Conservation (phyloP, 495 filamentous ascomycete genomes). For the Penicillium bialowiezense region DNA sequence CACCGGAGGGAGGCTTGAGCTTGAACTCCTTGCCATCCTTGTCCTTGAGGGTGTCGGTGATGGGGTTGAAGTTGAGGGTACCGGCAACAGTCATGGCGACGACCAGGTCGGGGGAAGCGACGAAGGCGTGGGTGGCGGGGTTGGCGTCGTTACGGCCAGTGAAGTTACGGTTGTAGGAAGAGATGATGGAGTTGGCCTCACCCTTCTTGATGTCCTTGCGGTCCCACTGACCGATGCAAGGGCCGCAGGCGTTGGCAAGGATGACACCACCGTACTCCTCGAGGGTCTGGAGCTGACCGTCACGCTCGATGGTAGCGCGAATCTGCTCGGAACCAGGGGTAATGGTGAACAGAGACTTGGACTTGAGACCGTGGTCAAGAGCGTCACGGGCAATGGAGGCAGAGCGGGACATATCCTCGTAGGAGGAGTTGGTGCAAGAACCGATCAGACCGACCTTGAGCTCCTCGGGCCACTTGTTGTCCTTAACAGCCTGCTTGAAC, state of each 20-base stretch:
- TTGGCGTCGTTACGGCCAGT: slow-evolving; percentile 99
- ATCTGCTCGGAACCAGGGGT: slow-evolving; percentile 98
- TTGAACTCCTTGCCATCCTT: slow-evolving; percentile 97
- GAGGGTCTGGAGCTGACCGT: slow-evolving; percentile 93
- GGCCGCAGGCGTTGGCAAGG: slow-evolving; percentile 93
- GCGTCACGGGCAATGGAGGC: slow-evolving; percentile 95
- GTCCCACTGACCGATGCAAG: slow-evolving; percentile 87
- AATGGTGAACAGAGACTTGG: slow-evolving; percentile 90
- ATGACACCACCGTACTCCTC: slow-evolving; percentile 97
- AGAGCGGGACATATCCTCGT: slow-evolving; percentile 97
- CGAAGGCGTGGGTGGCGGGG: slow-evolving; percentile 97
- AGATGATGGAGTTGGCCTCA: slow-evolving; percentile 92
- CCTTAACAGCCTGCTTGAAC: slow-evolving; percentile 91
- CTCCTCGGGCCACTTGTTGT: slow-evolving; percentile 95
- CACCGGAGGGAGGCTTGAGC: slow-evolving; percentile 75
- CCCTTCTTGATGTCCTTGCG: slow-evolving; percentile 95
- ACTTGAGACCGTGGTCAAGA: slow-evolving; percentile 87
- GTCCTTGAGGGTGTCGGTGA: slow-evolving; percentile 91
- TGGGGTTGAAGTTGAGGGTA: slow-evolving; percentile 91
- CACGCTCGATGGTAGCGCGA: slow-evolving; percentile 89
- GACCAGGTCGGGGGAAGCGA: slow-evolving; percentile 96
- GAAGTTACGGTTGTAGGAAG: slow-evolving; percentile 99
- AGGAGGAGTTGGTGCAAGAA: slow-evolving; percentile 99
- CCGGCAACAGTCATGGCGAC: slow-evolving; percentile 91
- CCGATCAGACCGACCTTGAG: slow-evolving; percentile 91